Conservation (phyloP, 257 asterid genomes). For the Marsdenia floribunda region DNA sequence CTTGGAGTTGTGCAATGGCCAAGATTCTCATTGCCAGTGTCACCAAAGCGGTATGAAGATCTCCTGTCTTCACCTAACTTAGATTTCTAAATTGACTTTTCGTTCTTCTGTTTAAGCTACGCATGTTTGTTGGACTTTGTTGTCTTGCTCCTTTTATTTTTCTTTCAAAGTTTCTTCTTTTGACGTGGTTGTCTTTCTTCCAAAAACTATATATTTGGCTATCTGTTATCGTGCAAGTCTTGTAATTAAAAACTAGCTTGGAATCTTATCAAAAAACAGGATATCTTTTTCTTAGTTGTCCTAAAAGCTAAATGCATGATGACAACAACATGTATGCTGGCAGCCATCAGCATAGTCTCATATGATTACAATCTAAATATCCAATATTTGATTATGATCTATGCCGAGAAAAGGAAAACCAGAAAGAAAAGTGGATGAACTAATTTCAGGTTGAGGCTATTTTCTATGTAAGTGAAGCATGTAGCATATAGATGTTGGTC, state of each 20-base stretch:
- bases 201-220: background rate
- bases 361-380: background rate
- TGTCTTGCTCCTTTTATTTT: background rate
- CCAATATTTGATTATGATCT: background rate
- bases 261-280: background rate
- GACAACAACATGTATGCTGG: background rate
- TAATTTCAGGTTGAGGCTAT: background rate
- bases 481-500: background rate
- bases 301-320: background rate
- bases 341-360: background rate
- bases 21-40: slow-evolving; percentile 57
- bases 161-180: background rate
- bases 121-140: background rate
- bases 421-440: background rate
- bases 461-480: background rate
- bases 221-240: background rate
- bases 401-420: background rate
- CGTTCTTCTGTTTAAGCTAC: background rate
- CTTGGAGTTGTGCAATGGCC: slow-evolving; percentile 57
- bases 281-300: background rate
- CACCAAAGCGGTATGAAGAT: slow-evolving; percentile 47
- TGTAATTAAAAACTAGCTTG: background rate
- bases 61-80: background rate
- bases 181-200: background rate
- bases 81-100: background rate